These are phyloP conservation scores for Melampsora abietis-canadensis DNA, from an alignment of 1,284 basidiomycete species.

Conservation along the genomic window DNA sequence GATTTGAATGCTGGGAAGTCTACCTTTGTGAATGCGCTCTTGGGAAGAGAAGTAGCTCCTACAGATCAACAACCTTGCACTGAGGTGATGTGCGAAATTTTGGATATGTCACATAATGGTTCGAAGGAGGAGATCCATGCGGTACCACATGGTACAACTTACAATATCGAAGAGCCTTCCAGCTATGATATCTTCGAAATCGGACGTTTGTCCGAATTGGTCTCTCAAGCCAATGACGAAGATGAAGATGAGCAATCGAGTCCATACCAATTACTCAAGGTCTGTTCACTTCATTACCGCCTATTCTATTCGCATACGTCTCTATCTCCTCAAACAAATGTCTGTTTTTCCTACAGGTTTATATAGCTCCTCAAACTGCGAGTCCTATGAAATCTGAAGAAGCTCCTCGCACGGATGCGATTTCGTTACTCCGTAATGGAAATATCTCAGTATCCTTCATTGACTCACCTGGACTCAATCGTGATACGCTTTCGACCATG, in stretches of 20 bases:
- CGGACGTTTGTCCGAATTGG: slow-evolving; percentile 72
- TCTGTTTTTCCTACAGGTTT: slow-evolving; percentile 12
- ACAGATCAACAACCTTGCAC: slow-evolving; percentile 98
- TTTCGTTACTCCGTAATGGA: slow-evolving; percentile 86
- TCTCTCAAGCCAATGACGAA: slow-evolving; percentile 63
- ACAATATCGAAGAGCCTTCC: slow-evolving; percentile 67
- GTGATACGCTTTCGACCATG: slow-evolving; percentile 92
- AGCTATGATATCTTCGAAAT: slow-evolving; percentile 73
- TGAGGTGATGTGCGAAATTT: slow-evolving; percentile 94
- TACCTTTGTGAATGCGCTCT: slow-evolving; percentile 91
- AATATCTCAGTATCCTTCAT: slow-evolving; percentile 97
- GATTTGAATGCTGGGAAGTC: slow-evolving; percentile 98
- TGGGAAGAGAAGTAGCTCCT: slow-evolving; percentile 86
- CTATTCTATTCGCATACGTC: no score
- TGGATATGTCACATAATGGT: slow-evolving; percentile 80
- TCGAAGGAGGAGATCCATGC: slow-evolving; percentile 70
- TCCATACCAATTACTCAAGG: slow-evolving; percentile 39
- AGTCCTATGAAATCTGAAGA: slow-evolving; percentile 11
- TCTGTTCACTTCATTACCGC: background rate
- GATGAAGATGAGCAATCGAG: slow-evolving; percentile 45
- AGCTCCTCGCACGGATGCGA: slow-evolving; percentile 53
- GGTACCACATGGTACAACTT: slow-evolving; percentile 61
- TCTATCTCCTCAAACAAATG: background rate
- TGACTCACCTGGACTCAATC: slow-evolving; percentile 95
- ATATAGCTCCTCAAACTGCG: slow-evolving; percentile 10